Percentiles rank a stretch among this genome's conserved stretches.
Evolutionary conservation across 1,139 yeast genomes (phyloP).

Genomic region (Yamadazyma blattariae): DNA sequence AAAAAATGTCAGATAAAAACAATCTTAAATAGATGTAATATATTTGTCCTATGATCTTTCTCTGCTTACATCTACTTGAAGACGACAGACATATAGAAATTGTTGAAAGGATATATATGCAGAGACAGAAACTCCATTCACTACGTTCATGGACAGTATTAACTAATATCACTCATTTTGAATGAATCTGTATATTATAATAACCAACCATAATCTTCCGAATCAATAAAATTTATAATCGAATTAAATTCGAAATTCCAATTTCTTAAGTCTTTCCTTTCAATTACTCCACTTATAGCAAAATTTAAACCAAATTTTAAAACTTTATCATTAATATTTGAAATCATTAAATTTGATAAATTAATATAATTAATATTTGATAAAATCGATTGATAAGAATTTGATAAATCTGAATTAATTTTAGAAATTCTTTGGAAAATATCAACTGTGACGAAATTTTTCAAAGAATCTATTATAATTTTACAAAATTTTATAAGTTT

Average conservation of each 20-base stretch:
- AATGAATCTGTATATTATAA: too few species aligned
- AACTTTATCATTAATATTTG: constrained; percentile 1
- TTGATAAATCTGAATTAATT: constrained; percentile 38
- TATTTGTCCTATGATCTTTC: too few species aligned
- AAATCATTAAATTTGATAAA: constrained; percentile 16
- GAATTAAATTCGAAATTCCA: constrained; percentile 31
- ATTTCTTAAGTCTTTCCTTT: constrained; percentile 13
- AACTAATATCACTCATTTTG: too few species aligned
- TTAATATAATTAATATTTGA: constrained; percentile 27
- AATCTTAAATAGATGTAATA: too few species aligned
- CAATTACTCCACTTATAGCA: background rate
- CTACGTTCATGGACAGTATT: too few species aligned
- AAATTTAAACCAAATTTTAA: constrained; percentile 1
- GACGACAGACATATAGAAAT: too few species aligned
- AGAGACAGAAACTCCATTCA: too few species aligned
- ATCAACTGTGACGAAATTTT: constrained; percentile 19
- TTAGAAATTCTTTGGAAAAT: constrained; percentile 28
- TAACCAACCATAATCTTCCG: constrained; percentile 37
- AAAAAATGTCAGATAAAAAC: too few species aligned
- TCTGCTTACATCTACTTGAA: too few species aligned
- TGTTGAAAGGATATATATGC: too few species aligned
- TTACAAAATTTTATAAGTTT: constrained; percentile 37
- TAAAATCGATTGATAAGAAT: constrained; percentile 32
- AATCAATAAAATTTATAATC: constrained; percentile 27
- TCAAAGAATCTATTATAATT: constrained; percentile 31